phyloP scores from a whole-genome alignment of 176 grass and related monocot species.

The Phragmites australis region DNA sequence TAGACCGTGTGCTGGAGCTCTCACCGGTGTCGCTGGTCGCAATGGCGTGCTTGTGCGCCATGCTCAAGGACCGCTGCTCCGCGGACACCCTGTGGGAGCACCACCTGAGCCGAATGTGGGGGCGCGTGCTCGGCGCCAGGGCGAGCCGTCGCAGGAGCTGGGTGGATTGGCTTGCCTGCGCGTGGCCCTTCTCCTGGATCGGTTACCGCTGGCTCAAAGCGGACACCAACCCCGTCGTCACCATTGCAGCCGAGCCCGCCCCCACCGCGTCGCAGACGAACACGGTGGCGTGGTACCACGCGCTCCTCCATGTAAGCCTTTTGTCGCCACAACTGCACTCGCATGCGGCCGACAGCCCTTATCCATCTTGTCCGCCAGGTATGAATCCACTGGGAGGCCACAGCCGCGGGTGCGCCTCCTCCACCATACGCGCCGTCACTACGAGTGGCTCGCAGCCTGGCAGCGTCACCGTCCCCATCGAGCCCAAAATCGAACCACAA shows the following conservation, averaged over 20 bases:
- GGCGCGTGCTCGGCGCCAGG: constrained; percentile 20
- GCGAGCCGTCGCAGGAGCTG: constrained; percentile 31
- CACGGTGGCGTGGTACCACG: constrained; percentile 58
- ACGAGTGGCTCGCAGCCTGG: too few relatives aligned
- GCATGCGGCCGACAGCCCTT: too few relatives aligned
- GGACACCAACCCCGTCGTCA: background rate
- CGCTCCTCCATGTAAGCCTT: too few relatives aligned
- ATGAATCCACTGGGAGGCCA: too few relatives aligned
- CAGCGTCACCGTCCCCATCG: too few relatives aligned
- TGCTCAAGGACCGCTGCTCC: constrained; percentile 56
- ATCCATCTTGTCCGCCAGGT: too few relatives aligned
- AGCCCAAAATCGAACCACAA: too few relatives aligned
- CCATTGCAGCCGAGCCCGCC: background rate
- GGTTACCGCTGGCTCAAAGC: constrained; percentile 40
- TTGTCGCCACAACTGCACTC: too few relatives aligned
- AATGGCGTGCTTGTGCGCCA: constrained; percentile 60
- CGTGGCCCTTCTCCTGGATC: constrained; percentile 70
- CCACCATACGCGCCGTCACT: too few relatives aligned
- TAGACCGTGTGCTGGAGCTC: constrained; percentile 79
- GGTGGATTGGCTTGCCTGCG: constrained; percentile 50
- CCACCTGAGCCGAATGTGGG: constrained; percentile 60
- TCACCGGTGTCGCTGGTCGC: constrained; percentile 55
- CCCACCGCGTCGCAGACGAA: background rate
- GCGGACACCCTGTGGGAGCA: constrained; percentile 62
- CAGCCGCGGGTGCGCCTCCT: too few relatives aligned